Base-by-base conservation (phyloP, 805 yeast genomes). In the Diddensiella caesifluorescens region DNA sequence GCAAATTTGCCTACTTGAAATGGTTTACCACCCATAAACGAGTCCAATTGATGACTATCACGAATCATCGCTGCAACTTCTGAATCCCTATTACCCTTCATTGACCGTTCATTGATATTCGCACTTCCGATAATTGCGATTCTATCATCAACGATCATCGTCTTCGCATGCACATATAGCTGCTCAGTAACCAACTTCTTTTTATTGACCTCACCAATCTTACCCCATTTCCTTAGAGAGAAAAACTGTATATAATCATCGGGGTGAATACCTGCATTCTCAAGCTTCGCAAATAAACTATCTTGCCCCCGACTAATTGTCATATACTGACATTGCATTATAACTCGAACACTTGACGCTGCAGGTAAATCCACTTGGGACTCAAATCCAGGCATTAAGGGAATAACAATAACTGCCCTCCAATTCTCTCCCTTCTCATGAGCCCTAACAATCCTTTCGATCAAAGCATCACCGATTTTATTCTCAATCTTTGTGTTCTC, bases 61-160 rank as follows among this genome's bases (percentile, higher is more conserved):
- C 97, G 74, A 4, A 92, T 78, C 41, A 90, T 65, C 1, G 89
- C 86, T 2, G 96, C 95, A 30, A 92, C 82, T 56, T 92, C 99
- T 4, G 97, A 88, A 59, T 92, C 99, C 59, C 98, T 73, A 16
- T 72, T 70, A 12, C 99, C 99, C 53, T 92, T 71, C 87, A 89
- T 89, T 0, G 97, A 90, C 54, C 99, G 74, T 61, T 92, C 99
- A 57, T 92, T 92, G 47, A 92, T 86, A 56, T 92, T 92, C 0
- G 99, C 99, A 56, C 96, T 86, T 2, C 99, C 98, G 55, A 92
- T 89, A 33, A 92, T 83, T 3, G 95, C 97, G 35, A 81, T 76
- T 37, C 95, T 72, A 56, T 92, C 98, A 64, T 92, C 99, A 7
- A 83, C 96, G 53, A 92, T 73, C 79, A 92, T 73, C 5, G 82